phyloP scores from a whole-genome alignment of 2,329 filamentous ascomycete species.

The Nothophaeocryptopus gaeumannii region DNA sequence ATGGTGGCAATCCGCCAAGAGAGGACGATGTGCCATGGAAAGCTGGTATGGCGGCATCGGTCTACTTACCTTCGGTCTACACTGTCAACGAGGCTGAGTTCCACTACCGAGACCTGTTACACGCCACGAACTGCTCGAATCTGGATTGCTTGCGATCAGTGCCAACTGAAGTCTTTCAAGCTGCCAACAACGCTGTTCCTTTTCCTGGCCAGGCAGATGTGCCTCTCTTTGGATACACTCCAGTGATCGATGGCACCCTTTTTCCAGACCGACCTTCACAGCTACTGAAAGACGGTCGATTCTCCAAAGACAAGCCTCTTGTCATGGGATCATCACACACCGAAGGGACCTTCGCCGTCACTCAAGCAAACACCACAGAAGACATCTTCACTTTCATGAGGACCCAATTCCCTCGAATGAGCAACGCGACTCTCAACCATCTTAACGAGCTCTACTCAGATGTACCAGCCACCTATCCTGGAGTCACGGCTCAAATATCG shows the following conservation, averaged over 20 bases:
- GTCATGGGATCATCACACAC: slow-evolving; percentile 54
- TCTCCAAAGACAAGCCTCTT: slow-evolving; percentile 50
- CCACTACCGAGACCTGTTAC: slow-evolving; percentile 47
- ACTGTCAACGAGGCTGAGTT: slow-evolving; percentile 45
- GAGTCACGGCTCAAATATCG: not conserved
- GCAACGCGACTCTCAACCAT: not conserved
- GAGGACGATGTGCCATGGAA: slow-evolving; percentile 46
- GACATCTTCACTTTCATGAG: slow-evolving; percentile 55
- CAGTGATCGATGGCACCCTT: slow-evolving; percentile 48
- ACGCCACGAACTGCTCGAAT: slow-evolving; percentile 45
- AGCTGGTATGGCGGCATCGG: slow-evolving; percentile 50
- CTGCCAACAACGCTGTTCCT: slow-evolving; percentile 41
- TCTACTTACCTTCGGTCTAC: slow-evolving; percentile 47
- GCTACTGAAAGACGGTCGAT: slow-evolving; percentile 45
- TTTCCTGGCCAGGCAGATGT: slow-evolving; percentile 40
- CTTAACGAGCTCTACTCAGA: not conserved
- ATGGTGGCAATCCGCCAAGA: slow-evolving; percentile 36
- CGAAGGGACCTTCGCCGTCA: slow-evolving; percentile 61
- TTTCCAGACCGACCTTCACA: slow-evolving; percentile 46
- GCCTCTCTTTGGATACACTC: slow-evolving; percentile 49
- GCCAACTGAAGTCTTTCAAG: slow-evolving; percentile 41
- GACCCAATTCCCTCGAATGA: slow-evolving; percentile 38
- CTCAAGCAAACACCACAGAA: slow-evolving; percentile 44
- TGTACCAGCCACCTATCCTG: not conserved
- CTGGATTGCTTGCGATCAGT: slow-evolving; percentile 48